Percentiles rank a stretch among this genome's conserved stretches.
These are phyloP conservation scores for Penicillium cinerascens DNA, from an alignment of 495 filamentous ascomycete genomes.

Conservation along the genomic window DNA sequence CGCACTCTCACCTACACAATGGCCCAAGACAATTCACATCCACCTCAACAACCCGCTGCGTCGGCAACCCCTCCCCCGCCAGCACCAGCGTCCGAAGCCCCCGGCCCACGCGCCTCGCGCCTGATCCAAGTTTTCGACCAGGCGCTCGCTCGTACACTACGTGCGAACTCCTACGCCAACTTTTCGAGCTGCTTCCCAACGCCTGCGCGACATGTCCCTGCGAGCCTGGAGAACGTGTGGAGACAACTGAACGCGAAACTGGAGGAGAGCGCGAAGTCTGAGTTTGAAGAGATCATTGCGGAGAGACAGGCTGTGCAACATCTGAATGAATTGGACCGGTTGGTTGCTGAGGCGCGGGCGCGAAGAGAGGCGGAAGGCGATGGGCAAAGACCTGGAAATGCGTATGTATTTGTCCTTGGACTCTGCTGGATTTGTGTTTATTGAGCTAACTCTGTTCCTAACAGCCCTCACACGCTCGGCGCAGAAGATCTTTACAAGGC, in stretches of 20 bases:
- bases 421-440: neutral
- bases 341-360: conserved; percentile 65
- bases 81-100: conserved; percentile 56
- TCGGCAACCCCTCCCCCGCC: conserved; percentile 53
- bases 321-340: conserved; percentile 77
- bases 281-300: conserved; percentile 74
- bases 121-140: conserved; percentile 67
- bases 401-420: conserved; percentile 30
- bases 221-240: conserved; percentile 63
- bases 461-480: conserved; percentile 74
- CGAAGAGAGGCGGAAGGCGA: conserved; percentile 45
- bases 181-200: conserved; percentile 90
- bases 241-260: conserved; percentile 64
- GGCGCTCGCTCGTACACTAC: conserved; percentile 66
- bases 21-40: conserved; percentile 13
- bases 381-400: conserved; percentile 16
- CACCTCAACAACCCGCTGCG: conserved; percentile 10
- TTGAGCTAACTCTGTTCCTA: conserved; percentile 1
- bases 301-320: conserved; percentile 67
- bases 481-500: conserved; percentile 62
- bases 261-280: conserved; percentile 55
- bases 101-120: conserved; percentile 70
- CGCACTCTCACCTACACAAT: conserved; percentile 4
- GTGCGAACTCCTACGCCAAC: conserved; percentile 69
- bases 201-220: conserved; percentile 65